Evolutionary conservation across 345 rosid species (phyloP).

Genomic region (Citrus unshiu): DNA sequence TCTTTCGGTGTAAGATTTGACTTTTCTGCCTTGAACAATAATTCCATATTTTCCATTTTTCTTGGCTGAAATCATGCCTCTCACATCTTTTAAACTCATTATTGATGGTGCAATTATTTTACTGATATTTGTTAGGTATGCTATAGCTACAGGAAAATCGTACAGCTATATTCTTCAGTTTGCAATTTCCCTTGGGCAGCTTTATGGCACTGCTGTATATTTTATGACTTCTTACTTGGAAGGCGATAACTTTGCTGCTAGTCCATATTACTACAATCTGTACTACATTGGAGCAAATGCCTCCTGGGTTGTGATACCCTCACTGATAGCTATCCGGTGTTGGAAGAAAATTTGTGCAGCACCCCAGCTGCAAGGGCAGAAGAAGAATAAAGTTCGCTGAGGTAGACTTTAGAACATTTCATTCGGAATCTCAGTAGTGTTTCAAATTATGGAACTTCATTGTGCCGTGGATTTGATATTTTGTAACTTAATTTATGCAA

Average conservation of each 20-base stretch:
- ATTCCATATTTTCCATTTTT: background rate
- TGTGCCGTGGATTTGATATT: background rate
- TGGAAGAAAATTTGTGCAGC: constrained; percentile 75
- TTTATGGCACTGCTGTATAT: constrained; percentile 80
- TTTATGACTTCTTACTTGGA: constrained; percentile 76
- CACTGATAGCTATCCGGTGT: constrained; percentile 55
- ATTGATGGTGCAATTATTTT: constrained; percentile 6
- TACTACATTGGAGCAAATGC: constrained; percentile 70
- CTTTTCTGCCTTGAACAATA: background rate
- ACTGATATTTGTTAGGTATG: constrained; percentile 44
- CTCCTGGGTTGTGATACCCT: constrained; percentile 73
- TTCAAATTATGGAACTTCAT: background rate
- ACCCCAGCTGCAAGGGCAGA: constrained; percentile 32
- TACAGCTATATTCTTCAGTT: constrained; percentile 86
- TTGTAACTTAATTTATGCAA: constrained; percentile 3
- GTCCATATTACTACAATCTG: constrained; percentile 53
- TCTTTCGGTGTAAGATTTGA: constrained; percentile 64
- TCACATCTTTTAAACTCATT: background rate
- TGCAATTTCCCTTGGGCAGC: constrained; percentile 80
- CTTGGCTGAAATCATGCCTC: background rate
- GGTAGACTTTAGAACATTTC: constrained; percentile 4
- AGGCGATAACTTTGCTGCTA: constrained; percentile 76
- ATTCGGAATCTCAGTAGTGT: background rate
- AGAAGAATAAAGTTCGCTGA: constrained; percentile 48
- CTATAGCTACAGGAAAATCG: constrained; percentile 71